Base-by-base conservation (phyloP, 345 rosid species). In the Pelargonium nanum region DNA sequence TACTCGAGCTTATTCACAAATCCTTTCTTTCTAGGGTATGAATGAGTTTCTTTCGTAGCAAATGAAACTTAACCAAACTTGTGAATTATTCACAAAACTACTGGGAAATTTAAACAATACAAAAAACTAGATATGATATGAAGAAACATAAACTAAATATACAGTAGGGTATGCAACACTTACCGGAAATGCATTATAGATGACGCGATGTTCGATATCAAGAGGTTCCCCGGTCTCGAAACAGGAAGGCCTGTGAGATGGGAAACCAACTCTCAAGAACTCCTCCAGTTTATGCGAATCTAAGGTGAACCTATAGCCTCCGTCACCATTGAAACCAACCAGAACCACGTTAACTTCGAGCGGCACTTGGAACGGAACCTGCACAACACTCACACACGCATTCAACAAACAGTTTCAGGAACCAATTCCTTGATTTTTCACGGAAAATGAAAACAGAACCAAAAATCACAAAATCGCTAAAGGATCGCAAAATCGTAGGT, bases 301-400 rank as follows among this genome's bases (percentile, higher is more conserved):
- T 64, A 86, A 12, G 0, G 67, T 34, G 70, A 74, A 90, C 65
- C 99, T 78, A 65, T 90, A 94, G 24, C 99, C 96, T 55, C 97
- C 97, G 61, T 90, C 96, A 22, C 96, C 95, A 59, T 67, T 84
- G 57, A 94, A 72, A 59, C 99, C 99, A 58, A 94, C 67, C 19
- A 90, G 86, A 22, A 90, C 95, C 48, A 90, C 79, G 67, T 94
- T 94, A 54, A 94, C 96, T 71, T 94, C 97, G 24, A 94, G 63
- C 1, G 99, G 97, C 72, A 90, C 97, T 84, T 86, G 93, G 77
- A 94, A 90, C 0, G 99, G 97, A 69, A 94, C 97, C 99, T 94
- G 78, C 74, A 68, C 1, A 28, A 24, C 40, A 24, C 40, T 6
- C 34, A 7, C 58, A 50, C 19, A 2, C 22, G 48, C 6, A 44